Conservation (phyloP, 2,329 filamentous ascomycete genomes). For the Chalara sp. region DNA sequence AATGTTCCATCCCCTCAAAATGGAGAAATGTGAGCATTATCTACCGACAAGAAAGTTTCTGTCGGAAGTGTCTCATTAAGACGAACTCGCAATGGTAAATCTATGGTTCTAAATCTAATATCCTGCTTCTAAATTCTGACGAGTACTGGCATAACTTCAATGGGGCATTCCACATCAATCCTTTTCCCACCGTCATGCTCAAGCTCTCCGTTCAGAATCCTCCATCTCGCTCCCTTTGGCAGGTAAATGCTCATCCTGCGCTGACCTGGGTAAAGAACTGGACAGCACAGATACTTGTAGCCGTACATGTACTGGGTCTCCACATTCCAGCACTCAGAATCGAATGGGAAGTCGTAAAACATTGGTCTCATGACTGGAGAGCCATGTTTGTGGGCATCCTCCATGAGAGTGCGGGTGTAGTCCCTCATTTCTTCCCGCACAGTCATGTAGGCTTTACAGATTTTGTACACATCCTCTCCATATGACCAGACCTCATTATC, state of each 20-base stretch:
- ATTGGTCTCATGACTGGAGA: slow-evolving; percentile 54
- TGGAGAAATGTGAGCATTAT: too few relatives aligned
- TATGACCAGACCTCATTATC: slow-evolving; percentile 62
- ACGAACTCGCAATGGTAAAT: neutral
- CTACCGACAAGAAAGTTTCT: neutral
- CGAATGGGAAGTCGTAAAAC: slow-evolving; percentile 57
- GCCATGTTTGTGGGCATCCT: slow-evolving; percentile 51
- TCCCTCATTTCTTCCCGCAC: slow-evolving; percentile 50
- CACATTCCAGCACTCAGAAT: slow-evolving; percentile 46
- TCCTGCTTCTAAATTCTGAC: neutral
- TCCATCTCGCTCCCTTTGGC: slow-evolving; percentile 41
- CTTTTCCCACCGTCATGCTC: slow-evolving; percentile 32
- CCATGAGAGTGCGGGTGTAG: slow-evolving; percentile 53
- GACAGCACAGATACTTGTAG: slow-evolving; percentile 48
- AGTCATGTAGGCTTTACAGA: slow-evolving; percentile 51
- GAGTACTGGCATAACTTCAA: slow-evolving; percentile 42
- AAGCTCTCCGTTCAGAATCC: slow-evolving; percentile 28
- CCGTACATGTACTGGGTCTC: slow-evolving; percentile 61
- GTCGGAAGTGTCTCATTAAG: neutral
- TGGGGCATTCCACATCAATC: slow-evolving; percentile 35
- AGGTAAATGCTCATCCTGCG: slow-evolving; percentile 43
- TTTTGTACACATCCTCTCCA: slow-evolving; percentile 50
- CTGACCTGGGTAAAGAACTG: slow-evolving; percentile 44
- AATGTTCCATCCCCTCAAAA: too few relatives aligned
- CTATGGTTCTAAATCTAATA: neutral